Base-by-base conservation (phyloP, 139 green algal genomes). In the Haematococcus sp. region DNA sequence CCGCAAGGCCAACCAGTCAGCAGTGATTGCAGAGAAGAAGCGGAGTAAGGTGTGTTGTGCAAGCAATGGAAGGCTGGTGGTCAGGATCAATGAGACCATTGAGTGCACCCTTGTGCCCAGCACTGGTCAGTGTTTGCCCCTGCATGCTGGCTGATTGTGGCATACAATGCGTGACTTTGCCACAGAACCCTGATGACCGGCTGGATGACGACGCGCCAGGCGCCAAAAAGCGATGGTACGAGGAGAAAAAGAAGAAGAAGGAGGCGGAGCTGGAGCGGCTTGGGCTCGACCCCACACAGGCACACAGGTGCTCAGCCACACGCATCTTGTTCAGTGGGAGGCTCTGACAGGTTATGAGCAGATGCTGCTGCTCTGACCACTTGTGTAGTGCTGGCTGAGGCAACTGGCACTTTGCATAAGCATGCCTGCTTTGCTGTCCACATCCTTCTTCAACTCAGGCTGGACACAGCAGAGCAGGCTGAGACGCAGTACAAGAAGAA, bases 1-100 rank as follows among this genome's bases (percentile, higher is more conserved):
- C 30, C 86, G 95, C 16, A 97, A 96, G 70, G 87, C 89, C 16
- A 98, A 98, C 79, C 88, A 97, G 74, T 77, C 82, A 11, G 94
- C 94, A 0, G 93, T 96, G 16, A 77, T 98, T 5, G 83, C 81
- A 25, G 94, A 98, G 81, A 92, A 91, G 72, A 91, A 93, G 43
- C 78, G 85, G 35, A 27, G 86, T 43, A 76, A 86, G 82, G 84
- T 88, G 46, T 19, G 40, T 25, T 79, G 64, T 16, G n/a, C n/a
- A n/a, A n/a, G 30, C 52, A 82, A 80, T 17, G 15, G 46, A n/a
- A n/a, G n/a, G n/a, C n/a, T n/a, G n/a, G n/a, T n/a, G n/a, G n/a
- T n/a, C n/a, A n/a, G n/a, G n/a, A n/a, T n/a, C n/a, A n/a, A n/a
- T n/a, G n/a, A n/a, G n/a, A n/a, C n/a, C n/a, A n/a, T n/a, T n/a